Base-by-base conservation (phyloP, 257 asterid species). In the Orobanche coerulescens region DNA sequence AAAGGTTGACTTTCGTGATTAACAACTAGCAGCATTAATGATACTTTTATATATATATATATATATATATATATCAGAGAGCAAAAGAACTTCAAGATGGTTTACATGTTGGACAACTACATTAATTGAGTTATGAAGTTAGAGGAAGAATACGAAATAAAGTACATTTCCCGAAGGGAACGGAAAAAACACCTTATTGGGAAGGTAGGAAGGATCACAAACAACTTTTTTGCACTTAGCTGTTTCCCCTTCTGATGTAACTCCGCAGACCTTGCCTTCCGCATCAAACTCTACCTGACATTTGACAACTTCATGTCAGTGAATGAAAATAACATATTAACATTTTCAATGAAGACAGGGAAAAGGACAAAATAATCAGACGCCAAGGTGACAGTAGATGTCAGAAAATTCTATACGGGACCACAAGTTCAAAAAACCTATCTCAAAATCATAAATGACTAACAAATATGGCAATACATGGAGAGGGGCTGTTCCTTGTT, bases 241-340 rank as follows among this genome's bases (percentile, higher is more conserved):
- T 58, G 97, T 90, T 79, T 90, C 97, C 52, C 96, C 97, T 79
- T 87, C 97, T 26, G 97, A 87, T 16, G 96, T 83, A 62, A 90
- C 97, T 43, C 97, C 97, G 62, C 79, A 75, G 36, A 81, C 95
- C 81, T 83, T 83, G 65, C 97, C 97, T 79, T 85, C 95, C 46
- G 71, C 95, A 26, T 87, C 66, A 76, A 85, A 87, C 86, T 87
- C 97, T 8, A 90, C 97, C 97, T 90, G 79, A 31, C 54, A 71
- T 69, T 66, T 40, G 25, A 72, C 24, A 18, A 44, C 1, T 67
- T 64, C 55, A 26, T 36, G 58, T 62, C 64, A 69, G 61, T 48
- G 48, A 61, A 63, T 31, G 58, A 56, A 26, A 48, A 34, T 23
- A 18, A 31, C 61, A 57, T 20, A 48, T 25, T 23, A 18, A 31